Evolutionary conservation across 257 asterid species (phyloP).

Genomic region (Solanum etuberosum): DNA sequence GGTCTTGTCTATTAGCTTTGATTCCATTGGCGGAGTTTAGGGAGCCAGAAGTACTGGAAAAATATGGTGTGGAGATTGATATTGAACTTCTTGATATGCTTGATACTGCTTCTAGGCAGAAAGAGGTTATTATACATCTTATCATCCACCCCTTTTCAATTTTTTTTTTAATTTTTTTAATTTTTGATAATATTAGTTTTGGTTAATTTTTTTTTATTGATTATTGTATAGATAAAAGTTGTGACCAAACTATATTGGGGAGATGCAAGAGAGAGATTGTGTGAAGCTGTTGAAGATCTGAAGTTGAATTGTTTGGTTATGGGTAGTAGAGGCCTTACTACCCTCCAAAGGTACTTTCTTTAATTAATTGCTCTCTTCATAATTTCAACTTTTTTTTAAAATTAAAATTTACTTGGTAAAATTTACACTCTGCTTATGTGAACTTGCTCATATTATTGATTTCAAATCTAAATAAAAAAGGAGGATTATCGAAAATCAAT

Average conservation of each 20-base stretch:
- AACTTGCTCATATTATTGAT: neutral
- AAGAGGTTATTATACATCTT: conserved; percentile 45
- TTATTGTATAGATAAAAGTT: conserved; percentile 33
- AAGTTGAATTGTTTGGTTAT: conserved; percentile 62
- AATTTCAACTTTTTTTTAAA: neutral
- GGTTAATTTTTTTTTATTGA: neutral
- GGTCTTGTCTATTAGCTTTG: conserved; percentile 30
- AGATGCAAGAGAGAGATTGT: conserved; percentile 81
- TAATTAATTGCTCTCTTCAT: neutral
- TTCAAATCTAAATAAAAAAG: neutral
- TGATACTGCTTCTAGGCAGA: conserved; percentile 74
- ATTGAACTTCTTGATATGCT: conserved; percentile 73
- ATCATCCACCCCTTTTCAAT: neutral
- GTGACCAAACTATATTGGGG: conserved; percentile 78
- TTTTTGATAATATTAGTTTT: neutral
- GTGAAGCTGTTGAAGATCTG: conserved; percentile 52
- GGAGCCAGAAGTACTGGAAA: conserved; percentile 53
- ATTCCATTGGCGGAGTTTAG: conserved; percentile 80
- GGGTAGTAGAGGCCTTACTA: conserved; percentile 86
- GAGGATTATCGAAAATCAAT: accelerated
- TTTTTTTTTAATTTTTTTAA: neutral
- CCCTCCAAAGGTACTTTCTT: conserved; percentile 25
- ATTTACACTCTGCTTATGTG: neutral
- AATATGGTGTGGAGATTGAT: conserved; percentile 47
- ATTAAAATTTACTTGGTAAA: neutral